These are phyloP conservation scores for Aspergillus sp. DNA, from an alignment of 2,329 filamentous ascomycete genomes.

Conservation along the genomic window DNA sequence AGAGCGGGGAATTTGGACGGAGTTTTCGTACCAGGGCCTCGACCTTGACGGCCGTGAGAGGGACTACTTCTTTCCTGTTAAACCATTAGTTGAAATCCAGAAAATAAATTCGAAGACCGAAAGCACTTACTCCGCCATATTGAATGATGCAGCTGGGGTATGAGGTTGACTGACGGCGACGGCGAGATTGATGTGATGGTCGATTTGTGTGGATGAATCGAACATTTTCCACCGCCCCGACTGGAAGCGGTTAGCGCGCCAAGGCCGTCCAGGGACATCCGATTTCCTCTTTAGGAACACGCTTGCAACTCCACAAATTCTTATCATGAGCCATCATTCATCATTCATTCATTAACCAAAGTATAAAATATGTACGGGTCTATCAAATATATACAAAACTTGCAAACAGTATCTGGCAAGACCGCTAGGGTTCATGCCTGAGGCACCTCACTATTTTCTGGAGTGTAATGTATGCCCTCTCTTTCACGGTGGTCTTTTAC, in stretches of 20 bases:
- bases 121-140: constrained; percentile 33
- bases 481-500: not conserved
- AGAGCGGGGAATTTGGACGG: constrained; percentile 28
- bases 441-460: not conserved
- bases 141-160: constrained; percentile 24
- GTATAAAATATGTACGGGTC: not conserved
- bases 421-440: not conserved
- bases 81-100: constrained; percentile 15
- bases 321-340: not conserved
- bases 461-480: not conserved
- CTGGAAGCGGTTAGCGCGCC: constrained; percentile 27
- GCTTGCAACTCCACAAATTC: not conserved
- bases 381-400: not conserved
- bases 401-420: not conserved
- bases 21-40: constrained; percentile 76
- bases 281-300: not conserved
- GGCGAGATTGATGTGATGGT: constrained; percentile 22
- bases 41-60: constrained; percentile 86
- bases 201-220: constrained; percentile 36
- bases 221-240: constrained; percentile 29
- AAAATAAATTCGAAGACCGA: not conserved
- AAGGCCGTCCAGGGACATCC: constrained; percentile 15
- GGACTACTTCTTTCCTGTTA: constrained; percentile 60
- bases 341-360: not conserved
- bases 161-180: constrained; percentile 18